Conservation (phyloP, 345 rosid genomes). For the Turnera subulata region DNA sequence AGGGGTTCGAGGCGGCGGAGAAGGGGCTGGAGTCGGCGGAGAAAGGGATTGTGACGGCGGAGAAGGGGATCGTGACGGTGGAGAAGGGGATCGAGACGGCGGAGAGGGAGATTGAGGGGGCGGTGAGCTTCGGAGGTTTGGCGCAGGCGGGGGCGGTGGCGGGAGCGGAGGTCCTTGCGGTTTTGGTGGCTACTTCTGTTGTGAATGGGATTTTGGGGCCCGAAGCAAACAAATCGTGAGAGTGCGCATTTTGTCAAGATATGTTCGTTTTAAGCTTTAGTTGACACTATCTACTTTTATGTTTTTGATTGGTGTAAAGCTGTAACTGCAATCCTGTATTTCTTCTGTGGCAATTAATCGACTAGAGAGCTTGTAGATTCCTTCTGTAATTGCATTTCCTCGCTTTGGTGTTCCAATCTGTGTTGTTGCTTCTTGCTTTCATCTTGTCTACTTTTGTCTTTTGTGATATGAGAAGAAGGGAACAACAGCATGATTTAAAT, state of each 20-base stretch:
- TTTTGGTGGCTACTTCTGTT: slow-evolving; percentile 60
- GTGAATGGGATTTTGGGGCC: slow-evolving; percentile 82
- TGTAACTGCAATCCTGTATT: too few relatives aligned
- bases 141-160: slow-evolving; percentile 81
- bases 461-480: too few relatives aligned
- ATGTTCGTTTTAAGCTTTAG: too few relatives aligned
- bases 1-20: slow-evolving; percentile 61
- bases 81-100: slow-evolving; percentile 50
- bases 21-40: slow-evolving; percentile 38
- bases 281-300: background rate
- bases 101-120: slow-evolving; percentile 43
- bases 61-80: slow-evolving; percentile 50
- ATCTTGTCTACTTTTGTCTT: too few relatives aligned
- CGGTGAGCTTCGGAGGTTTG: slow-evolving; percentile 52
- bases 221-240: slow-evolving; percentile 42
- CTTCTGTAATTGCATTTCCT: background rate
- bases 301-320: background rate
- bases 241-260: background rate
- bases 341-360: too few relatives aligned
- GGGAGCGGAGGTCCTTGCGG: slow-evolving; percentile 68
- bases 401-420: too few relatives aligned
- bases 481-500: too few relatives aligned
- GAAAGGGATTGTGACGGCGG: slow-evolving; percentile 36
- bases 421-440: too few relatives aligned
- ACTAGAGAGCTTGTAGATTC: too few relatives aligned